Evolutionary conservation across 495 filamentous ascomycete genomes (phyloP).

Genomic region (Aspergillus panamensis): DNA sequence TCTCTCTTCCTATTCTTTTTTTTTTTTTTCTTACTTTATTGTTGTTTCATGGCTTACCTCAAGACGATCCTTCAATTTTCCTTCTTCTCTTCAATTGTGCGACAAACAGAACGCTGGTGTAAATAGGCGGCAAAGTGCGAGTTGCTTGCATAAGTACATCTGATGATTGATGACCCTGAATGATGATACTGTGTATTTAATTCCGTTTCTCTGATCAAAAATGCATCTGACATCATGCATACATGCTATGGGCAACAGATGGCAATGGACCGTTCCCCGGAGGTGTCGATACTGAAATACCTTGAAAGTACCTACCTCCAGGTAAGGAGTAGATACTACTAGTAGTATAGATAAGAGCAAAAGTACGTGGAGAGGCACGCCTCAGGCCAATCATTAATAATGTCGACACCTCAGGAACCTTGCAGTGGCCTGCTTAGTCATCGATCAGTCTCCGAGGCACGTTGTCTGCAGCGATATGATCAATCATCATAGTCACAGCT

Average conservation of each 20-base stretch:
- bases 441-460: neutral
- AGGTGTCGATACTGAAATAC: neutral
- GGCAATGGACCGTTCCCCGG: no score
- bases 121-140: neutral
- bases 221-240: neutral
- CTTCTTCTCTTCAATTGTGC: conserved; percentile 2
- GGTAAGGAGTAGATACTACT: no score
- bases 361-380: neutral
- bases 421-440: conserved; percentile 13
- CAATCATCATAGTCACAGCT: no score
- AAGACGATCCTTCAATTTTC: neutral
- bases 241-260: neutral
- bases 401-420: conserved; percentile 4
- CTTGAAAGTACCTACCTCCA: no score
- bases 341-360: neutral
- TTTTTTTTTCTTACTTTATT: neutral
- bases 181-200: neutral
- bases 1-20: neutral
- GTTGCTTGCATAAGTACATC: conserved; percentile 7
- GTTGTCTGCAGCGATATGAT: neutral
- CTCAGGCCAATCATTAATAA: conserved; percentile 1
- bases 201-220: neutral
- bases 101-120: conserved; percentile 11
- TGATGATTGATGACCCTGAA: conserved; percentile 17
- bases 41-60: neutral